Base-by-base conservation (phyloP, 257 asterid genomes). In the Plantago major region DNA sequence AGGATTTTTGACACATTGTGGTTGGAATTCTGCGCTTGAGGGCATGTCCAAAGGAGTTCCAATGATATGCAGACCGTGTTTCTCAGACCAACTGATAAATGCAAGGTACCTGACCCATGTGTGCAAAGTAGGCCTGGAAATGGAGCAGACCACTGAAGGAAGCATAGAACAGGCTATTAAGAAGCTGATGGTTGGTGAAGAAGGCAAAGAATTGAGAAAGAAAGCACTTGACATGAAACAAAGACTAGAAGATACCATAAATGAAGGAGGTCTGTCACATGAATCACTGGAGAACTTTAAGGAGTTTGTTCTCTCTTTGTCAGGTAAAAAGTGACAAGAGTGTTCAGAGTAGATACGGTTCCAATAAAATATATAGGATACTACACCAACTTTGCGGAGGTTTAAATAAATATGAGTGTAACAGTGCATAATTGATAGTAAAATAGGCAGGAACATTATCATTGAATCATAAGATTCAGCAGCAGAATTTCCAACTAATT, bases 1-100 rank as follows among this genome's bases (percentile, higher is more conserved):
- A 4, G 80, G 80, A 0, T 78, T 81, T 62, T 59, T 74, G 58
- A 71, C 69, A 0, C 87, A 81, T 14, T 73, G 81, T 17, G 82
- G 87, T 0, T 81, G 87, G 87, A 81, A 81, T 46, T 81, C 87
- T 51, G 78, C 79, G 0, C 37, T 78, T 0, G 80, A 74, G 45
- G 65, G 77, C 37, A 18, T 74, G 9, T 67, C 71, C 12, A 75
- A 78, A 5, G 78, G 83, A 0, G 77, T 78, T 19, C 63, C 77
- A 4, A 15, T 78, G 66, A 64, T 78, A 22, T 78, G 82, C 45
- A 63, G 42, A 14, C 79, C 79, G 0, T 63, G 51, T 53, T 59
- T 81, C 0, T 62, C 54, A 0, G 82, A 81, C 16, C 87, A 81
- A 13, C 40, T n/a, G 67, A 45, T 70, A 9, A 67, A 67, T 30